These are phyloP conservation scores for Eucalyptus curtisii DNA, from an alignment of 345 rosid genomes.

Conservation along the genomic window DNA sequence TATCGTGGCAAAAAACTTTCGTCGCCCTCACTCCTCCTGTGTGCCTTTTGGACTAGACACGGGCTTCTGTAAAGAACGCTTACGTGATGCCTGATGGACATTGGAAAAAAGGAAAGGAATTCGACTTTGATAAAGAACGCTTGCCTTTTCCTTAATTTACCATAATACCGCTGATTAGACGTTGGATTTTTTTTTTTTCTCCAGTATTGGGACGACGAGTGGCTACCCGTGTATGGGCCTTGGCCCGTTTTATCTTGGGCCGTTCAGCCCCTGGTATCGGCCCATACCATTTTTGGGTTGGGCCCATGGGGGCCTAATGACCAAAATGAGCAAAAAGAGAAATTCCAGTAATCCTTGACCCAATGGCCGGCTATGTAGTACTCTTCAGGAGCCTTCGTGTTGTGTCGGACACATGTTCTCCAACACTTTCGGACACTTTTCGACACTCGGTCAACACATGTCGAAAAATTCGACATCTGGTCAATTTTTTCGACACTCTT, in stretches of 20 bases:
- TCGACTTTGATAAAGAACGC: neutral
- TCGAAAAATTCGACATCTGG: too few relatives aligned
- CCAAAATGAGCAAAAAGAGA: neutral
- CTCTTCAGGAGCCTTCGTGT: too few relatives aligned
- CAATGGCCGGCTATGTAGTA: neutral
- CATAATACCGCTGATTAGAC: neutral
- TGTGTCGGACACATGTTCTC: too few relatives aligned
- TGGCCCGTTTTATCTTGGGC: neutral
- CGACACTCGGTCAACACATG: too few relatives aligned
- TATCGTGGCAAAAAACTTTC: neutral
- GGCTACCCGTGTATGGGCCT: neutral
- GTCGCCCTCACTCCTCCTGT: neutral
- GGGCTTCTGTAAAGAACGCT: neutral
- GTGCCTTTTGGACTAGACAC: neutral
- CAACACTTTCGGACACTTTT: too few relatives aligned
- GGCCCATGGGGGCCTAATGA: neutral
- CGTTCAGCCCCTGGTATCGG: neutral
- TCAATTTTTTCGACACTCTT: too few relatives aligned
- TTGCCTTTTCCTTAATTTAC: neutral
- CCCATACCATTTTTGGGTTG: neutral
- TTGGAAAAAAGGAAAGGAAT: neutral
- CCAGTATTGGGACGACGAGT: neutral
- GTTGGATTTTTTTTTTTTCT: neutral
- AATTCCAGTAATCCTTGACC: neutral
- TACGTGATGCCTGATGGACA: neutral